Evolutionary conservation across 2,329 filamentous ascomycete species (phyloP).

Genomic region (Penicillium italicum): DNA sequence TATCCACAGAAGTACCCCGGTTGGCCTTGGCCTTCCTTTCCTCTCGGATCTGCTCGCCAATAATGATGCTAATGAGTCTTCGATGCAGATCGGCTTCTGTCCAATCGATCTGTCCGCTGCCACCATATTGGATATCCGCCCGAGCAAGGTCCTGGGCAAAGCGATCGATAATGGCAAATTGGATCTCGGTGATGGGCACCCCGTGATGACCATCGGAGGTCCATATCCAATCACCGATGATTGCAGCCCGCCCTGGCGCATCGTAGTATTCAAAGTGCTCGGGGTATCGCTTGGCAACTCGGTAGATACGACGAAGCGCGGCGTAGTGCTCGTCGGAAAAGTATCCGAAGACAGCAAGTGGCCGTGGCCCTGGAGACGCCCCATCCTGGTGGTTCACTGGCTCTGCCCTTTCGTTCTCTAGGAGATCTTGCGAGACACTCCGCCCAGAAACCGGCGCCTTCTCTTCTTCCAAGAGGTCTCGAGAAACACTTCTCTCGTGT

Average conservation of each 20-base stretch:
- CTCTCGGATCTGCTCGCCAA: slow-evolving; percentile 45
- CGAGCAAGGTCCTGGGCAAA: slow-evolving; percentile 39
- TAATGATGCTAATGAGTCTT: slow-evolving; percentile 46
- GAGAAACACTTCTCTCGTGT: background rate
- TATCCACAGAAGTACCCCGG: slow-evolving; percentile 25
- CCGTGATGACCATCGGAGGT: slow-evolving; percentile 42
- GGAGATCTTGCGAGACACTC: background rate
- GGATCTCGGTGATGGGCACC: slow-evolving; percentile 41
- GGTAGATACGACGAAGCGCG: slow-evolving; percentile 39
- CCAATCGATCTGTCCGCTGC: slow-evolving; percentile 41
- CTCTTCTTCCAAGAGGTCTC: background rate
- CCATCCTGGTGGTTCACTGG: slow-evolving; percentile 9
- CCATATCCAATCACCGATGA: slow-evolving; percentile 44
- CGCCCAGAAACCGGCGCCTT: slow-evolving; percentile 1
- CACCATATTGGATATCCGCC: slow-evolving; percentile 35
- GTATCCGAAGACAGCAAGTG: slow-evolving; percentile 37
- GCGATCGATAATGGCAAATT: slow-evolving; percentile 42
- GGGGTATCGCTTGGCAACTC: slow-evolving; percentile 36
- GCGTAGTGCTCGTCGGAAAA: slow-evolving; percentile 43
- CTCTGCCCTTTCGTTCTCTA: slow-evolving; percentile 4
- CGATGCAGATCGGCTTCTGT: slow-evolving; percentile 43
- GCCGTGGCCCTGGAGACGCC: slow-evolving; percentile 17
- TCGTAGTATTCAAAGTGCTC: slow-evolving; percentile 39
- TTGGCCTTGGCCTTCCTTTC: slow-evolving; percentile 34
- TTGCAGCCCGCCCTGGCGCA: slow-evolving; percentile 33